Percentiles rank a stretch among this genome's conserved stretches.
These are phyloP conservation scores for Harringtonia aguacate DNA, from an alignment of 2,329 filamentous ascomycete species.

Conservation along the genomic window DNA sequence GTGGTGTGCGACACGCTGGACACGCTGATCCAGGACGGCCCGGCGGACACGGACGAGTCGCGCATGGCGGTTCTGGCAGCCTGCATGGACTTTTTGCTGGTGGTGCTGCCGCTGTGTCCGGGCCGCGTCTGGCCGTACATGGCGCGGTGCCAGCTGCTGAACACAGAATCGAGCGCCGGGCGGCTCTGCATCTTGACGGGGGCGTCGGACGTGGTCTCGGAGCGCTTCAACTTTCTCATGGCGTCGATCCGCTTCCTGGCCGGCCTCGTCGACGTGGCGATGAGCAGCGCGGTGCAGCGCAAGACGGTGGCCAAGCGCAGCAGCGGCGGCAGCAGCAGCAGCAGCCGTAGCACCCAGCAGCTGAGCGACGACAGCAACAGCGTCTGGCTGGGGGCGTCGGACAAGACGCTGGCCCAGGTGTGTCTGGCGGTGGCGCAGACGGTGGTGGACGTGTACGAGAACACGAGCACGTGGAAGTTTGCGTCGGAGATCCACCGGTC, in stretches of 20 bases:
- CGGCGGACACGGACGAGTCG: constrained; percentile 46
- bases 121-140: constrained; percentile 86
- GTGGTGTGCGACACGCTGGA: constrained; percentile 83
- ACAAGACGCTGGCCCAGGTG: constrained; percentile 64
- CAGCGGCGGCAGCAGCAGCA: not conserved
- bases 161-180: constrained; percentile 63
- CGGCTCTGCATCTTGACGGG: constrained; percentile 70
- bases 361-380: constrained; percentile 18
- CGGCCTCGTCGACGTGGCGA: constrained; percentile 63
- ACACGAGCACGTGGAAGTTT: constrained; percentile 78
- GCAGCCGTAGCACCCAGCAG: constrained; percentile 26
- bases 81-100: constrained; percentile 71
- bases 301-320: constrained; percentile 40
- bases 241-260: constrained; percentile 66
- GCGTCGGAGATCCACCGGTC: constrained; percentile 55
- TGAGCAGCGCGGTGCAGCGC: constrained; percentile 57
- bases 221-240: constrained; percentile 67
- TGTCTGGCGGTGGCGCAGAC: constrained; percentile 63
- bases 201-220: constrained; percentile 67
- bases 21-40: constrained; percentile 47
- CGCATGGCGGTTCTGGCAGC: constrained; percentile 56
- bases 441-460: constrained; percentile 76
- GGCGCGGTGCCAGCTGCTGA: constrained; percentile 68
- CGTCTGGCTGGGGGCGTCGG: constrained; percentile 62
- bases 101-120: constrained; percentile 63